phyloP scores from a whole-genome alignment of 257 asterid genomes.

The Solanum peruvianum region DNA sequence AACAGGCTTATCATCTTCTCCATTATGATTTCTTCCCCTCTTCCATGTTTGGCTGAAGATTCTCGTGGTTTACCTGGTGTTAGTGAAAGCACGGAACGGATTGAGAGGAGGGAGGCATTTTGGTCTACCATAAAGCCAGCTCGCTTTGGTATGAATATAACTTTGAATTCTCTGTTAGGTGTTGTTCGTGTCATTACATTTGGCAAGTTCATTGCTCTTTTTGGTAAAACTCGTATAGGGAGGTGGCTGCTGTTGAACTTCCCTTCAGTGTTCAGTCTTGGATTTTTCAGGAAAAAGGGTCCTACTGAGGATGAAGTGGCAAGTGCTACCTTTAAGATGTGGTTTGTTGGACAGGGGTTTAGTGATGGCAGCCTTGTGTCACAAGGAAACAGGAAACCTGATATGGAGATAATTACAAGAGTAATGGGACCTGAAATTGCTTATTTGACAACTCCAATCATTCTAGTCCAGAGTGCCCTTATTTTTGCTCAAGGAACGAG shows the following conservation, averaged over 20 bases:
- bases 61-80: conserved; percentile 59
- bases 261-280: conserved; percentile 59
- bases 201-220: conserved; percentile 41
- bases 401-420: conserved; percentile 67
- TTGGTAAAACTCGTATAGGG: conserved; percentile 34
- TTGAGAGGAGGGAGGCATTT: conserved; percentile 41
- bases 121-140: conserved; percentile 71
- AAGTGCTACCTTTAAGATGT: conserved; percentile 71
- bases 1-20: too few species aligned
- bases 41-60: conserved; percentile 34
- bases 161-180: conserved; percentile 40
- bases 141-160: conserved; percentile 63
- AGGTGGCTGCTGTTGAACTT: conserved; percentile 59
- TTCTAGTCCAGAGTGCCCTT: conserved; percentile 68
- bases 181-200: conserved; percentile 33
- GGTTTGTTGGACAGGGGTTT: conserved; percentile 86
- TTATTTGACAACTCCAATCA: conserved; percentile 67
- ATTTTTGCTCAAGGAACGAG: conserved; percentile 35
- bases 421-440: conserved; percentile 94
- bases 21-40: too few species aligned
- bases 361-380: conserved; percentile 33
- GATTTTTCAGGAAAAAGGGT: conserved; percentile 54
- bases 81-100: conserved; percentile 31
- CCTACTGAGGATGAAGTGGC: conserved; percentile 78
- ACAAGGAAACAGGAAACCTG: conserved; percentile 36